These are phyloP conservation scores for Adansonia madagascariensis DNA, from an alignment of 441 rosid species.

Conservation along the genomic window DNA sequence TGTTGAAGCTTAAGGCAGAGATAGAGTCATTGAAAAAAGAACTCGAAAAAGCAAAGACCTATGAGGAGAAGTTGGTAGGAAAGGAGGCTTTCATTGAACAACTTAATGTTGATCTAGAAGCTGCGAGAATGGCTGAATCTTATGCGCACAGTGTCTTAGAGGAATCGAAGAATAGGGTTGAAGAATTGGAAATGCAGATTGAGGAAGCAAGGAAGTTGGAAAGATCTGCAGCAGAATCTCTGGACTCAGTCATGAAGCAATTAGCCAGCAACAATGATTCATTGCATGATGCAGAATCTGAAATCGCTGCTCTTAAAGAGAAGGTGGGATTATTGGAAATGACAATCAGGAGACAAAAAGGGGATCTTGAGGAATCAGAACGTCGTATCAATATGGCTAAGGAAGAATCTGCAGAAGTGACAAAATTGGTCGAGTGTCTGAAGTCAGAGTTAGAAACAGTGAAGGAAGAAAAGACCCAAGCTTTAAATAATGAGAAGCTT, in stretches of 20 bases:
- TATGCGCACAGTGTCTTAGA: constrained; percentile 64
- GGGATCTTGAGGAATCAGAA: constrained; percentile 69
- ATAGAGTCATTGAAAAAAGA: constrained; percentile 53
- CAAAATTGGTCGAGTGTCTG: constrained; percentile 47
- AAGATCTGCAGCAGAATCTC: constrained; percentile 73
- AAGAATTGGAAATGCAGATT: constrained; percentile 58
- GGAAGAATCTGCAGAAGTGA: constrained; percentile 55
- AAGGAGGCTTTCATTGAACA: constrained; percentile 65
- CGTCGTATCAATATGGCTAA: constrained; percentile 39
- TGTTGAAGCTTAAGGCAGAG: constrained; percentile 57
- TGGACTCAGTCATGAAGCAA: constrained; percentile 72
- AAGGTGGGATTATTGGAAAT: constrained; percentile 70
- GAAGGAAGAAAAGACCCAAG: constrained; percentile 67
- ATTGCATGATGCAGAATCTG: constrained; percentile 65
- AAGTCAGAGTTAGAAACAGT: constrained; percentile 57
- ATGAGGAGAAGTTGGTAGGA: constrained; percentile 56
- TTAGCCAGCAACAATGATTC: constrained; percentile 63
- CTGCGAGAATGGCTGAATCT: constrained; percentile 84
- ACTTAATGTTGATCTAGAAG: constrained; percentile 80
- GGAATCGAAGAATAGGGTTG: constrained; percentile 64
- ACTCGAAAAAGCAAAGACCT: constrained; percentile 53
- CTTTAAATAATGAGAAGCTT: constrained; percentile 68
- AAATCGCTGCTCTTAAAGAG: constrained; percentile 62
- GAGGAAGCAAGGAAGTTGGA: constrained; percentile 67
- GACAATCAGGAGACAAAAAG: constrained; percentile 61